Conservation (phyloP, 129 eudicot genomes). For the Helianthus tuberosus region DNA sequence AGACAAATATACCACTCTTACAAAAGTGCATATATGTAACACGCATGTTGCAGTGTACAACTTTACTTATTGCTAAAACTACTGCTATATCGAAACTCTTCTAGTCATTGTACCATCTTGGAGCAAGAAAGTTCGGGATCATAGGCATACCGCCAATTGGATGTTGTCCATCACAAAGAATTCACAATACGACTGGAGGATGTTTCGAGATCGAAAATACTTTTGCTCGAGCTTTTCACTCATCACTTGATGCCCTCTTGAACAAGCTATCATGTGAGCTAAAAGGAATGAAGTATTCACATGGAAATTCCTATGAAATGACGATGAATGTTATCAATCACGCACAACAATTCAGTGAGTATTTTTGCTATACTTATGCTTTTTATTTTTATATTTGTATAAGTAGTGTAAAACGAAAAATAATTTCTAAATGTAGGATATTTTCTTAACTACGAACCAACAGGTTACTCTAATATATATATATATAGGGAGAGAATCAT, state of each 20-base stretch:
- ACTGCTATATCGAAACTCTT: too few relatives aligned
- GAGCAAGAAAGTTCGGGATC: conserved; percentile 76
- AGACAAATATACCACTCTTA: too few relatives aligned
- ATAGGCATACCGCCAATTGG: conserved; percentile 66
- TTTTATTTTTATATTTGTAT: too few relatives aligned
- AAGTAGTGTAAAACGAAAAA: too few relatives aligned
- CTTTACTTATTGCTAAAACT: too few relatives aligned
- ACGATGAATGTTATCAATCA: conserved; percentile 49
- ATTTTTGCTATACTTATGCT: background rate
- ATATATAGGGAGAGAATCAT: too few relatives aligned
- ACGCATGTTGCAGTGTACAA: too few relatives aligned
- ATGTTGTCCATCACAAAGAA: conserved; percentile 67
- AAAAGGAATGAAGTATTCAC: conserved; percentile 55
- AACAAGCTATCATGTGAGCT: conserved; percentile 44
- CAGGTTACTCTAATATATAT: too few relatives aligned
- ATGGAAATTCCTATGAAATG: conserved; percentile 64
- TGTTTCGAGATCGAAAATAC: conserved; percentile 54
- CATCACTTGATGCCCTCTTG: conserved; percentile 45
- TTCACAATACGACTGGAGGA: conserved; percentile 44
- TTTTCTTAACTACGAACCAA: too few relatives aligned
- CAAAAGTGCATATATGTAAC: too few relatives aligned
- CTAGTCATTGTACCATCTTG: conserved; percentile 61
- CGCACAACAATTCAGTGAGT: conserved; percentile 53
- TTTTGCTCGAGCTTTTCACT: conserved; percentile 46
- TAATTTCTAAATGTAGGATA: too few relatives aligned